Percentiles rank a stretch among this genome's conserved stretches.
Conservation (phyloP, 805 yeast genomes). For the Wickerhamiella musiphila region DNA sequence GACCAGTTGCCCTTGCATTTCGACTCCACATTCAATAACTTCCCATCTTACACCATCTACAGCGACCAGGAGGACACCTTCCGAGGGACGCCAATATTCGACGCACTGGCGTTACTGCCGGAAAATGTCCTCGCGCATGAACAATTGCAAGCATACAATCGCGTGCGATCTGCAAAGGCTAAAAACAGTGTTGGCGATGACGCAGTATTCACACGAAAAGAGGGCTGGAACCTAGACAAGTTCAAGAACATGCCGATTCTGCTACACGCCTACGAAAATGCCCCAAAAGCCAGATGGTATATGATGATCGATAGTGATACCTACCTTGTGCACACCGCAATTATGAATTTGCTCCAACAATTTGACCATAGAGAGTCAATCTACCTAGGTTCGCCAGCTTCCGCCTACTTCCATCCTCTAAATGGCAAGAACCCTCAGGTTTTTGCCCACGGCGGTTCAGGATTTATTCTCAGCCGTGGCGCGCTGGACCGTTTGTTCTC, state of each 20-base stretch:
- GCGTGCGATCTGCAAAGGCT: conserved; percentile 15
- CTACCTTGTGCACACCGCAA: conserved; percentile 17
- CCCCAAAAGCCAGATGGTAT: conserved; percentile 22
- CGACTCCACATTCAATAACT: conserved; percentile 19
- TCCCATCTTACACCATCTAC: conserved; percentile 21
- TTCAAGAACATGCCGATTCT: conserved; percentile 25
- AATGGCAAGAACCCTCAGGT: conserved; percentile 6
- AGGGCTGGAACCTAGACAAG: conserved; percentile 23
- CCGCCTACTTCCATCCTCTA: too few relatives aligned
- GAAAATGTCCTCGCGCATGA: conserved; percentile 7
- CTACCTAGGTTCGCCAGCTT: conserved; percentile 20
- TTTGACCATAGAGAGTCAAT: conserved; percentile 16
- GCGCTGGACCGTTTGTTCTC: conserved; percentile 18
- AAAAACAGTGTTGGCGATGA: conserved; percentile 14
- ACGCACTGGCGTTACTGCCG: conserved; percentile 16
- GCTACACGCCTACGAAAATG: conserved; percentile 19
- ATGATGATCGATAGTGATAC: conserved; percentile 23
- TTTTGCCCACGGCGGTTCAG: conserved; percentile 27
- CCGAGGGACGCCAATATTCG: conserved; percentile 20
- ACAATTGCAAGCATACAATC: conserved; percentile 15
- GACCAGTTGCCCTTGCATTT: conserved; percentile 22
- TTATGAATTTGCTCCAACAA: conserved; percentile 13
- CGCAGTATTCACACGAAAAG: conserved; percentile 9
- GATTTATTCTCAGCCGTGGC: conserved; percentile 20
- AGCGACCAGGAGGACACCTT: conserved; percentile 20